phyloP scores from a whole-genome alignment of 2,329 filamentous ascomycete genomes.

The Pseudogymnoascus sp. region DNA sequence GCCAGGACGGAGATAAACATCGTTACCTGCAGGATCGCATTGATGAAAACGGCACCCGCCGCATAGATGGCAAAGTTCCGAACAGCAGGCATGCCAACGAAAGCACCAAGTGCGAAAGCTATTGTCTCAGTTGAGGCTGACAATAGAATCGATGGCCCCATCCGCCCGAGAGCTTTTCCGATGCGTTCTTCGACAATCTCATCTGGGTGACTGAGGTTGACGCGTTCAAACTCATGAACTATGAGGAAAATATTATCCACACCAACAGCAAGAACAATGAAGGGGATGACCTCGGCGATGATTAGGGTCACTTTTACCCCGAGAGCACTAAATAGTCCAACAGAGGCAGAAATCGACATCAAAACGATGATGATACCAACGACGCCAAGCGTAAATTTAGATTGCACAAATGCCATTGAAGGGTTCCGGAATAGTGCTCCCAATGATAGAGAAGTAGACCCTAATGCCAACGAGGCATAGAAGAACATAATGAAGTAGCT shows the following conservation, averaged over 20 bases:
- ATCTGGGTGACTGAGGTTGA: constrained; percentile 87
- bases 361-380: constrained; percentile 91
- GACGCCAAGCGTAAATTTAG: constrained; percentile 93
- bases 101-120: constrained; percentile 84
- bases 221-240: constrained; percentile 93
- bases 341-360: constrained; percentile 94
- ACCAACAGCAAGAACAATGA: constrained; percentile 90
- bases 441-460: constrained; percentile 75
- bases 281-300: constrained; percentile 97
- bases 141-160: constrained; percentile 93
- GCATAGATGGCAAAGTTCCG: constrained; percentile 96
- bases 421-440: constrained; percentile 75
- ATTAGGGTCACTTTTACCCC: constrained; percentile 94
- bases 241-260: constrained; percentile 99
- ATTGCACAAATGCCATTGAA: constrained; percentile 79
- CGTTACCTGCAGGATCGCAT: constrained; percentile 91
- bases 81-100: constrained; percentile 96
- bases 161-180: constrained; percentile 81
- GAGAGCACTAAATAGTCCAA: constrained; percentile 86
- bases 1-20: constrained; percentile 92
- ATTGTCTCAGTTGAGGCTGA: constrained; percentile 93
- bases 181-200: constrained; percentile 80
- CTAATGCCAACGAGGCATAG: constrained; percentile 87
- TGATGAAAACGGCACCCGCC: constrained; percentile 92
- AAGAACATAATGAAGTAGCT: constrained; percentile 99